Conservation (phyloP, 306 rosid species). For the Rubus parviflorus region DNA sequence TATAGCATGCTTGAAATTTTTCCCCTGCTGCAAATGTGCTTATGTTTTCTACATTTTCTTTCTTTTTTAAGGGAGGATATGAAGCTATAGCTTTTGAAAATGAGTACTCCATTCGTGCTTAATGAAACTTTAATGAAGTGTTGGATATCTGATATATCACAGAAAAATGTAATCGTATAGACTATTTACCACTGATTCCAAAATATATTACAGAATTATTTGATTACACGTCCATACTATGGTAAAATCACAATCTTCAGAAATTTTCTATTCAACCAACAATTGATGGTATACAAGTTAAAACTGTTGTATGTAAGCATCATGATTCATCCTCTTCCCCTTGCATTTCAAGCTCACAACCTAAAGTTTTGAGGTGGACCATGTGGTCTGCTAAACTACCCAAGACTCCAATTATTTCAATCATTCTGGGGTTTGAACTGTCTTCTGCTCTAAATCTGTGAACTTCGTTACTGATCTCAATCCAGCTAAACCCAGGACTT, state of each 20-base stretch:
- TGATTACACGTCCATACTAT: neutral
- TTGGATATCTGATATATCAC: neutral
- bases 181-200: neutral
- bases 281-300: neutral
- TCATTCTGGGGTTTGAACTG: constrained; percentile 46
- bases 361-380: constrained; percentile 33
- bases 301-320: neutral
- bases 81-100: neutral
- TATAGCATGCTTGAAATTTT: neutral
- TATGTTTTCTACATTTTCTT: neutral
- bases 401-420: constrained; percentile 41
- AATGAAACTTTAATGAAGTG: neutral
- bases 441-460: constrained; percentile 72
- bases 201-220: neutral
- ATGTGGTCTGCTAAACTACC: constrained; percentile 60
- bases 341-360: constrained; percentile 31
- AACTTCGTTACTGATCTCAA: constrained; percentile 55
- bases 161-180: neutral
- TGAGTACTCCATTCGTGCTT: neutral
- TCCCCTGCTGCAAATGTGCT: neutral
- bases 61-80: neutral
- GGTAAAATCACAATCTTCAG: neutral
- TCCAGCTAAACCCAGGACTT: constrained; percentile 77
- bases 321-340: constrained; percentile 24
- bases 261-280: neutral